These are phyloP conservation scores for Kwoniella newhampshirensis DNA, from an alignment of 768 basidiomycete genomes.

Conservation along the genomic window DNA sequence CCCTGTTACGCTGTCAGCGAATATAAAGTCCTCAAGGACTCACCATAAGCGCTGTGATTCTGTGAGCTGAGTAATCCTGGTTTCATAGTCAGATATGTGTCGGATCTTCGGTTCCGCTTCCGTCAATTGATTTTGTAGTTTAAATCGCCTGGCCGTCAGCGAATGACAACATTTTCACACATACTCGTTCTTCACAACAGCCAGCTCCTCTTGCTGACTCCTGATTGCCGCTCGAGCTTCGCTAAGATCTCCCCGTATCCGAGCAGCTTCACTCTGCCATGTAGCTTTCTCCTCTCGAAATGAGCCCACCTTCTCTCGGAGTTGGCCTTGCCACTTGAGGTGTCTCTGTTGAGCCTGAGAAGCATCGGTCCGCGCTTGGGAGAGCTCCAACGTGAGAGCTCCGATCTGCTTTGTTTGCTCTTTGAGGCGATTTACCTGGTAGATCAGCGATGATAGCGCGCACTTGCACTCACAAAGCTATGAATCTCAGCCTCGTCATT, in stretches of 20 bases:
- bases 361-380: slow-evolving; percentile 71
- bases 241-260: slow-evolving; percentile 68
- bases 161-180: slow-evolving; percentile 1
- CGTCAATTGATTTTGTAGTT: slow-evolving; percentile 71
- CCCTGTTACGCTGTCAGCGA: slow-evolving; percentile 24
- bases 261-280: slow-evolving; percentile 70
- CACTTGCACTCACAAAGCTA: slow-evolving; percentile 35
- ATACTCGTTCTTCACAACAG: slow-evolving; percentile 51
- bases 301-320: slow-evolving; percentile 73
- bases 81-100: slow-evolving; percentile 77
- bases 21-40: slow-evolving; percentile 33
- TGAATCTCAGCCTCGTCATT: slow-evolving; percentile 48
- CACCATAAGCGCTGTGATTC: slow-evolving; percentile 77
- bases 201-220: slow-evolving; percentile 50
- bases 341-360: slow-evolving; percentile 73
- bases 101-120: slow-evolving; percentile 79
- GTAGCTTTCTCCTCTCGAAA: slow-evolving; percentile 75
- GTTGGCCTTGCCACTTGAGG: slow-evolving; percentile 75
- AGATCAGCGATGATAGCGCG: slow-evolving; percentile 7
- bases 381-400: slow-evolving; percentile 58
- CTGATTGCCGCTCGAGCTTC: slow-evolving; percentile 47
- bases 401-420: slow-evolving; percentile 40
- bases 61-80: slow-evolving; percentile 77
- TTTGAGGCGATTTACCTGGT: slow-evolving; percentile 45
- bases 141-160: slow-evolving; percentile 60